phyloP scores from a whole-genome alignment of 805 yeast genomes.

The Candida oleophila region DNA sequence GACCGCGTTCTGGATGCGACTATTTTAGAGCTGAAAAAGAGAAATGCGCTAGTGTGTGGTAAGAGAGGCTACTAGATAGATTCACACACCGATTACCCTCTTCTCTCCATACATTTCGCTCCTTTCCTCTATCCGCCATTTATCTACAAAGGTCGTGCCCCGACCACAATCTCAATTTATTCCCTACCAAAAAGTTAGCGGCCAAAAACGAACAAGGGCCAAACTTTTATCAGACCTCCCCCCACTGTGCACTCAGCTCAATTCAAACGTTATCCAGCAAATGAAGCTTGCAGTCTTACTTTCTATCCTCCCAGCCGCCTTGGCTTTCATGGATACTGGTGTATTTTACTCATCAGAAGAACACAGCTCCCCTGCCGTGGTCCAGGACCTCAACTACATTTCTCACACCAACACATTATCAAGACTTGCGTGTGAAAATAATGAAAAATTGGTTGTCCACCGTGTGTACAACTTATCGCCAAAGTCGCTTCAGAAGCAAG shows the following conservation, averaged over 20 bases:
- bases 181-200: background rate
- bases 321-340: slow-evolving; percentile 25
- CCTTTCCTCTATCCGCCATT: too few species aligned
- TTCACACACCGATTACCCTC: too few species aligned
- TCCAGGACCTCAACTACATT: too few species aligned
- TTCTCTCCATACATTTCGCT: too few species aligned
- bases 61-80: too few species aligned
- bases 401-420: background rate
- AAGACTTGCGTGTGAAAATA: slow-evolving; percentile 15
- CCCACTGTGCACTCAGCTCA: background rate
- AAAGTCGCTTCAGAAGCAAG: slow-evolving; percentile 1
- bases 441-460: slow-evolving; percentile 21
- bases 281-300: slow-evolving; percentile 6
- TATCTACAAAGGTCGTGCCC: background rate
- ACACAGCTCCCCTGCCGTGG: too few species aligned
- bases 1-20: too few species aligned
- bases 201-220: background rate
- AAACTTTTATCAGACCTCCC: too few species aligned
- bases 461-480: slow-evolving; percentile 21
- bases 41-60: too few species aligned
- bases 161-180: background rate
- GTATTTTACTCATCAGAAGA: slow-evolving; percentile 15
- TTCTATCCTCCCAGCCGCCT: slow-evolving; percentile 12
- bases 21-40: too few species aligned
- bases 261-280: background rate